These are phyloP conservation scores for Saturnispora halmiae DNA, from an alignment of 805 yeast species.

Conservation along the genomic window DNA sequence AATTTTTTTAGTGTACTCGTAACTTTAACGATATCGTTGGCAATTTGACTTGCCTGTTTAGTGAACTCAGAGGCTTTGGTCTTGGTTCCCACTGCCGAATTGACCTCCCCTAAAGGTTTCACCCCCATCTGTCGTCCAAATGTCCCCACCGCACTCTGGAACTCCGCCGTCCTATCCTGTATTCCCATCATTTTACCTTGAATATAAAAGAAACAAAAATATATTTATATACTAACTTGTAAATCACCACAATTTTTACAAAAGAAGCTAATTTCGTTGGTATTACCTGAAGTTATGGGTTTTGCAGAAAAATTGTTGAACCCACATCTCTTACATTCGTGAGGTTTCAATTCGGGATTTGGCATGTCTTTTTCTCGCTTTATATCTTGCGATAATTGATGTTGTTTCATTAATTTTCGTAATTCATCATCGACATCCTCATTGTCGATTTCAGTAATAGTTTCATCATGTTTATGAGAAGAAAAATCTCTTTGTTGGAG, in stretches of 20 bases:
- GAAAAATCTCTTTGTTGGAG: not conserved
- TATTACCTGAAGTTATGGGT: constrained; percentile 13
- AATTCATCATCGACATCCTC: constrained; percentile 7
- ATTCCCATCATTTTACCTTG: constrained; percentile 26
- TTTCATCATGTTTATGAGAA: not conserved
- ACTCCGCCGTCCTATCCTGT: constrained; percentile 86
- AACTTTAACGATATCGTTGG: constrained; percentile 80
- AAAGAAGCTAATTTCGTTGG: constrained; percentile 19
- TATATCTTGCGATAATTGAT: not conserved
- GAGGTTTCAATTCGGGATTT: not conserved
- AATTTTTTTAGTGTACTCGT: constrained; percentile 73
- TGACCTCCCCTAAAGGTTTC: constrained; percentile 11
- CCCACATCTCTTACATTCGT: constrained; percentile 19
- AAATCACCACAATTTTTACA: constrained; percentile 24
- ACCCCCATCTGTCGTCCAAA: constrained; percentile 40
- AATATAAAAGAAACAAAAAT: too few species aligned
- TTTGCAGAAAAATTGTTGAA: constrained; percentile 21
- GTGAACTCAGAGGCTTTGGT: constrained; percentile 46
- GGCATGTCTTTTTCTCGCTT: not conserved
- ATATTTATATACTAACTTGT: too few species aligned
- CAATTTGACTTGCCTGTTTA: constrained; percentile 65
- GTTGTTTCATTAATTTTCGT: constrained; percentile 1
- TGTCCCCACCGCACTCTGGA: constrained; percentile 81
- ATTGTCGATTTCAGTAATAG: not conserved
- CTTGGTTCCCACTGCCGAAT: constrained; percentile 18